A percentile compares a stretch with the other conserved stretches of the same genome.
Evolutionary conservation across 2,329 filamentous ascomycete genomes (phyloP).

Genomic region (Zopfia rhizophila): DNA sequence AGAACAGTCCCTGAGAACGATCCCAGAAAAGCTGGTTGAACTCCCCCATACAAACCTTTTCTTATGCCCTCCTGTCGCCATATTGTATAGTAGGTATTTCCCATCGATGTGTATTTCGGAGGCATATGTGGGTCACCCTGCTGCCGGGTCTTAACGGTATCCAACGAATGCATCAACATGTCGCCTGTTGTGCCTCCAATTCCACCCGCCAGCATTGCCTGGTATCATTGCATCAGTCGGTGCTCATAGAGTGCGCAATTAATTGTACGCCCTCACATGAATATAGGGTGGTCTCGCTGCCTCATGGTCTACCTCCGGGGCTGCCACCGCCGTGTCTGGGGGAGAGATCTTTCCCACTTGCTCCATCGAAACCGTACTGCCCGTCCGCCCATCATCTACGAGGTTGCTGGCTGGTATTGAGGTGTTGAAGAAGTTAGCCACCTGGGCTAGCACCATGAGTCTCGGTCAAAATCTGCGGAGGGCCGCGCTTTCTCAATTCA

Average conservation of each 20-base stretch:
- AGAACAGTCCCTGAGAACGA: constrained; percentile 94
- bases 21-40: constrained; percentile 87
- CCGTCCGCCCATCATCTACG: constrained; percentile 50
- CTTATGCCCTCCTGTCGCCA: constrained; percentile 89
- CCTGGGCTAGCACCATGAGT: constrained; percentile 62
- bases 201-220: constrained; percentile 96
- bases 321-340: constrained; percentile 27
- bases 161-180: constrained; percentile 98
- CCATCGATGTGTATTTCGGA: constrained; percentile 90
- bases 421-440: constrained; percentile 58
- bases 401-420: constrained; percentile 42
- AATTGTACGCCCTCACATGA: constrained; percentile 50
- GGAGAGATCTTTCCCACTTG: constrained; percentile 27
- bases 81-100: constrained; percentile 91
- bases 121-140: constrained; percentile 95
- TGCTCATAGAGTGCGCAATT: constrained; percentile 4
- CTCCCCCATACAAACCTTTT: constrained; percentile 91
- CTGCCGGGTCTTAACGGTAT: constrained; percentile 98
- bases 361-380: constrained; percentile 34
- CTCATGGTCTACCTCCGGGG: constrained; percentile 51
- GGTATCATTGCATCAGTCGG: constrained; percentile 35
- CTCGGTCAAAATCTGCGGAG: constrained; percentile 32
- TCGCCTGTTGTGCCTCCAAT: constrained; percentile 93
- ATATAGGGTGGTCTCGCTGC: constrained; percentile 59
- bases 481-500: constrained; percentile 6